Evolutionary conservation across 306 rosid species (phyloP), one percentile per base, ranked within the genome.

Genomic region (Sphenostylis stenocarpa): DNA sequence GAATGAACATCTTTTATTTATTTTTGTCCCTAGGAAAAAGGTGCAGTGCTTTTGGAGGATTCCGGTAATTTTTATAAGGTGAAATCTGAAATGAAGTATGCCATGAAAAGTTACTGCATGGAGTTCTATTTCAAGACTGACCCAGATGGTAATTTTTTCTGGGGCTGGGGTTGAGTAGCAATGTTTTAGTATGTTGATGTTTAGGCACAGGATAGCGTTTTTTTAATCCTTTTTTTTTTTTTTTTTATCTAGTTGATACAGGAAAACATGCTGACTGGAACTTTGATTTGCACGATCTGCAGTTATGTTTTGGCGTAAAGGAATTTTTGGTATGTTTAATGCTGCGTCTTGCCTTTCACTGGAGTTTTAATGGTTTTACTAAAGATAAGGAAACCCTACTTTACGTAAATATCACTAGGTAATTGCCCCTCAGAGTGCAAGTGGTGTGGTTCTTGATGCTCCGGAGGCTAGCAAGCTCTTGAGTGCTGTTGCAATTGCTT

Each of bases 391-490:
- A 61, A 23, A n/a, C 34, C 39, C 70, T 81, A 73, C 10, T 70
- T 80, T 65, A 76, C 79, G 28, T 20, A 67, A 76, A 38, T 67
- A 72, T 83, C 14, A 43, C 77, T 81, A 95, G 98, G 92, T 95
- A 29, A 92, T 95, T 81, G 90, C 97, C 78, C 98, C 98, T 73
- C 97, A 90, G 85, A 92, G 98, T 82, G 97, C 94, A 61, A 95
- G 97, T 63, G 98, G 98, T 0, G 98, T 95, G 80, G 89, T 95
- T 84, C 97, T 95, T 72, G 98, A 92, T 72, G 89, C 91, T 0
- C 97, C 98, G 0, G 97, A 95, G 86, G 89, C 97, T 84, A 92
- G 97, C 90, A 95, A 95, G 88, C 93, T 95, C 45, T 85, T 95
- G 85, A 95, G 98, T 83, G 96, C 97, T 26, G 84, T 95, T 78